Conservation (phyloP, 2,329 filamentous ascomycete species). For the Penicillium sp. region DNA sequence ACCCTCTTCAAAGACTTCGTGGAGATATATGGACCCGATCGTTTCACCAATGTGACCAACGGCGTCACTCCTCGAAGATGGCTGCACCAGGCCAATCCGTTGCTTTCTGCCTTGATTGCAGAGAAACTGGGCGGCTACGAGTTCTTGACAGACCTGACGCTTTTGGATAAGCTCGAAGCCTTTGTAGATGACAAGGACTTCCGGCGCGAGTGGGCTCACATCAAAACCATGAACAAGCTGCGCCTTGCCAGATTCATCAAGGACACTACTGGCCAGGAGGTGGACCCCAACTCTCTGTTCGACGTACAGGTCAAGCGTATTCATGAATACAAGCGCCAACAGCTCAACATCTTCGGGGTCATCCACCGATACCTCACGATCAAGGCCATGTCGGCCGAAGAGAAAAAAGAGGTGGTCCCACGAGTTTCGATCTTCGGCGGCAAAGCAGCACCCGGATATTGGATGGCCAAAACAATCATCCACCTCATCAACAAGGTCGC, state of each 20-base stretch:
- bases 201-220: constrained; percentile 89
- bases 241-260: constrained; percentile 89
- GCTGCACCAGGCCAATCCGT: constrained; percentile 95
- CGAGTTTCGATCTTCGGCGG: constrained; percentile 95
- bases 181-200: constrained; percentile 81
- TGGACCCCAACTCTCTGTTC: constrained; percentile 84
- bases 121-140: constrained; percentile 77
- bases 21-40: constrained; percentile 86
- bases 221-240: constrained; percentile 95
- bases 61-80: constrained; percentile 93
- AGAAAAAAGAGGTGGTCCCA: constrained; percentile 78
- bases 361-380: constrained; percentile 89
- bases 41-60: constrained; percentile 98
- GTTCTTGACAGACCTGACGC: constrained; percentile 85
- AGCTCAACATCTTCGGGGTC: constrained; percentile 97
- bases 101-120: constrained; percentile 84
- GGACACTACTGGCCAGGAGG: constrained; percentile 67
- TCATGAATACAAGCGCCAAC: constrained; percentile 98
- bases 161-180: constrained; percentile 79
- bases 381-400: constrained; percentile 76
- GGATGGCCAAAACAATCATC: constrained; percentile 99
- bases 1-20: constrained; percentile 99
- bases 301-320: constrained; percentile 99
- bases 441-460: constrained; percentile 96
- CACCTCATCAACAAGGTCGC: constrained; percentile 93